Evolutionary conservation across 495 filamentous ascomycete species (phyloP).

Genomic region (Podospora comata): DNA sequence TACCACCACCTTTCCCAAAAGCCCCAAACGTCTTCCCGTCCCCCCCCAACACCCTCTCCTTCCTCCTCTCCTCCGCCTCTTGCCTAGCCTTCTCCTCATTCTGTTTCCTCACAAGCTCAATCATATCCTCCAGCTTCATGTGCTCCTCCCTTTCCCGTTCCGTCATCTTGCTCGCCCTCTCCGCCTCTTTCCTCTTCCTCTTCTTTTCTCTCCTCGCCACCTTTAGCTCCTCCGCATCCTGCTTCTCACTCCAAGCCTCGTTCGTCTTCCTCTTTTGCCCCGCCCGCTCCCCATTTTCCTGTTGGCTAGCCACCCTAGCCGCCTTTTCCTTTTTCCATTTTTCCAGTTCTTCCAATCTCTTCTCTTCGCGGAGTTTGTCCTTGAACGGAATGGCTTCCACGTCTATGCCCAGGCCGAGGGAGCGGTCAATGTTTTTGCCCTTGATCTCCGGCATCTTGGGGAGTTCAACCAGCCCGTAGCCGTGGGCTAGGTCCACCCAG

Average conservation of each 20-base stretch:
- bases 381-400: slow-evolving; percentile 62
- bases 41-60: slow-evolving; percentile 28
- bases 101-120: slow-evolving; percentile 64
- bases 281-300: slow-evolving; percentile 35
- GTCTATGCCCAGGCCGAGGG: slow-evolving; percentile 86
- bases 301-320: slow-evolving; percentile 39
- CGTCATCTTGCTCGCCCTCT: slow-evolving; percentile 64
- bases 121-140: slow-evolving; percentile 65
- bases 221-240: slow-evolving; percentile 63
- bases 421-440: slow-evolving; percentile 60
- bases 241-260: slow-evolving; percentile 81
- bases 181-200: slow-evolving; percentile 64
- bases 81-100: slow-evolving; percentile 44
- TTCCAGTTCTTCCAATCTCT: slow-evolving; percentile 52
- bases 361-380: slow-evolving; percentile 73
- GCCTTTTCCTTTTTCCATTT: slow-evolving; percentile 31
- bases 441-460: slow-evolving; percentile 94
- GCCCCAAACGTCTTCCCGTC: slow-evolving; percentile 47
- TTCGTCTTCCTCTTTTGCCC: slow-evolving; percentile 50
- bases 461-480: slow-evolving; percentile 76
- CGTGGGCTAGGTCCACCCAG: slow-evolving; percentile 75
- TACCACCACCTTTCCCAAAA: not conserved
- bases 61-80: slow-evolving; percentile 29
- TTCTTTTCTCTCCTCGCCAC: slow-evolving; percentile 71
- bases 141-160: slow-evolving; percentile 68